These are phyloP conservation scores for Pseudogymnoascus sp. DNA, from an alignment of 2,329 filamentous ascomycete species.

Conservation along the genomic window DNA sequence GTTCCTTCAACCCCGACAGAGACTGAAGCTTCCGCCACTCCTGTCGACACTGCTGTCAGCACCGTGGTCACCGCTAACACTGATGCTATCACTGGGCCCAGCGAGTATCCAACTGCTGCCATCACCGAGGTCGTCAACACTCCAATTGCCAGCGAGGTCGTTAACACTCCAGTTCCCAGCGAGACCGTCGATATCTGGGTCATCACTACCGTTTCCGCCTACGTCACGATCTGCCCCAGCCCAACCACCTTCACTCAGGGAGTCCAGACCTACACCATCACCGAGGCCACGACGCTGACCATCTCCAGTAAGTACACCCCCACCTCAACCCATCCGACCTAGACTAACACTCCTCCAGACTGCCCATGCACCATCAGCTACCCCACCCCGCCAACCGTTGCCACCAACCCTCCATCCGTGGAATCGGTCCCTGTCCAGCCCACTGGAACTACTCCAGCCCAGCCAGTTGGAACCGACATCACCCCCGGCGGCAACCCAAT, in stretches of 20 bases:
- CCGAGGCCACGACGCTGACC: constrained; percentile 40
- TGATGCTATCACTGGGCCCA: constrained; percentile 13
- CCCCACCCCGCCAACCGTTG: constrained; percentile 9
- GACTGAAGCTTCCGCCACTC: constrained; percentile 38
- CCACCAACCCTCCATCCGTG: background rate
- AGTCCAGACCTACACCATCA: constrained; percentile 42
- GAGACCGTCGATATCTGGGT: background rate
- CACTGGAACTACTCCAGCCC: background rate
- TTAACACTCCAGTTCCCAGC: background rate
- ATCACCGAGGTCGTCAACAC: constrained; percentile 18
- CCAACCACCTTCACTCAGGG: constrained; percentile 40
- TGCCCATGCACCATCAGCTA: constrained; percentile 33
- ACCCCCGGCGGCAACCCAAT: background rate
- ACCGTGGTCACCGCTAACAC: constrained; percentile 9
- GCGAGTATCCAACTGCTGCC: constrained; percentile 15
- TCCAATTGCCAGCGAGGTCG: background rate
- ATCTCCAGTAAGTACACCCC: constrained; percentile 28
- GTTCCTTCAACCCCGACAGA: constrained; percentile 50
- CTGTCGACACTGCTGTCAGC: constrained; percentile 18
- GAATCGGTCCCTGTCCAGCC: background rate
- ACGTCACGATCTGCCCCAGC: constrained; percentile 46
- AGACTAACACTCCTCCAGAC: constrained; percentile 17
- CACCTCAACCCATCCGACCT: background rate
- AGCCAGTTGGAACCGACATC: background rate
- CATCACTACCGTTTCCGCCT: constrained; percentile 34